Conservation (phyloP, 2,329 filamentous ascomycete genomes). For the Aspergillaceae sp. region DNA sequence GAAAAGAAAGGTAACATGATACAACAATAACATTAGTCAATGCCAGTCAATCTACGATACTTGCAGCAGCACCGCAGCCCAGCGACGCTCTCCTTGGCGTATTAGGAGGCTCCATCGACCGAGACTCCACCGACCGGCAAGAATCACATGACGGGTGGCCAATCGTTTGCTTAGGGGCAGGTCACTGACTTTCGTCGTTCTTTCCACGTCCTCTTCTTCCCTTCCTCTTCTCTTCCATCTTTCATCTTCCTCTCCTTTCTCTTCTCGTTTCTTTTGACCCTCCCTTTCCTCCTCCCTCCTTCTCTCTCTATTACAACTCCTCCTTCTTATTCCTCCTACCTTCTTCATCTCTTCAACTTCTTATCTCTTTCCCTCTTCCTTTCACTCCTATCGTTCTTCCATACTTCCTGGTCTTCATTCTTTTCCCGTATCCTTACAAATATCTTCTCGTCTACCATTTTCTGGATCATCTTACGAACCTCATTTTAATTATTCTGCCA, state of each 20-base stretch:
- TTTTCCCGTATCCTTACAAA: background rate
- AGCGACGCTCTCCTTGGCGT: background rate
- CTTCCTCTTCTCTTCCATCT: constrained; percentile 1
- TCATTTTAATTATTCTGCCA: too few species aligned
- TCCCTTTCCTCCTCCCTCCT: constrained; percentile 7
- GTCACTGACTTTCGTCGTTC: background rate
- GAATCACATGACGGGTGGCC: constrained; percentile 1
- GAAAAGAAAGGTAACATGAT: background rate
- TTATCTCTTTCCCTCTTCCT: constrained; percentile 1
- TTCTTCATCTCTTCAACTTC: constrained; percentile 4
- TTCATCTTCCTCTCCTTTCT: constrained; percentile 7
- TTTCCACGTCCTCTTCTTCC: background rate
- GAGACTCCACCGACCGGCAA: background rate
- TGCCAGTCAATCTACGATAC: too few species aligned
- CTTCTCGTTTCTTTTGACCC: constrained; percentile 10
- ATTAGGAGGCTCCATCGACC: background rate
- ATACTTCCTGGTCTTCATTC: background rate
- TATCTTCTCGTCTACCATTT: background rate
- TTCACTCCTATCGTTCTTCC: background rate
- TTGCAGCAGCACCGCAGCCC: too few species aligned
- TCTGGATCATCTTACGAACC: background rate
- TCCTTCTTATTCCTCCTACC: constrained; percentile 9
- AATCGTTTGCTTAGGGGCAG: background rate
- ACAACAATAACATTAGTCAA: background rate
- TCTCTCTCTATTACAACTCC: constrained; percentile 1